A percentile compares a stretch with the other conserved stretches of the same genome.
Evolutionary conservation across 2,329 filamentous ascomycete species (phyloP).

Genomic region (Talaromyces amestolkiae): DNA sequence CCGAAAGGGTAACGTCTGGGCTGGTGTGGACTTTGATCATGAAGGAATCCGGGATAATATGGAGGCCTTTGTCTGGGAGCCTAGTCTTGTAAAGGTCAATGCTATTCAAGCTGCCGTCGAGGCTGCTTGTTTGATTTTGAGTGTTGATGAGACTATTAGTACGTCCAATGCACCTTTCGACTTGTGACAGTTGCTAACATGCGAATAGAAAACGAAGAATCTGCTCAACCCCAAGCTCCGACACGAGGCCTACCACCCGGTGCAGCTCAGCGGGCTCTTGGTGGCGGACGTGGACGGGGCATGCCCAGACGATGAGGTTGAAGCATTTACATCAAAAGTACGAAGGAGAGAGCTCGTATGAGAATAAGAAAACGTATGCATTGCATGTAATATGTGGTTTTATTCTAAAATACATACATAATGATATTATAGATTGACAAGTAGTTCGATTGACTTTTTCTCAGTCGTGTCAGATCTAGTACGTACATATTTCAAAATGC

Average conservation of each 20-base stretch:
- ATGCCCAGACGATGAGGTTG: conserved; percentile 74
- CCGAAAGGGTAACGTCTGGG: conserved; percentile 88
- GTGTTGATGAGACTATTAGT: conserved; percentile 97
- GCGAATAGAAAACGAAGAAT: conserved; percentile 78
- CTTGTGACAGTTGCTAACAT: conserved; percentile 3
- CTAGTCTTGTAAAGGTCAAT: conserved; percentile 92
- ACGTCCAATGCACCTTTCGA: conserved; percentile 30
- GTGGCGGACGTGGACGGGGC: conserved; percentile 77
- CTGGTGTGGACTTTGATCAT: conserved; percentile 89
- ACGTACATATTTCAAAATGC: background rate
- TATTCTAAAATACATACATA: conserved; percentile 15
- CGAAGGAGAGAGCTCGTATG: conserved; percentile 26
- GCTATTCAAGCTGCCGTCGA: conserved; percentile 95
- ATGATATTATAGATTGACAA: conserved; percentile 13
- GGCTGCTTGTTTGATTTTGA: conserved; percentile 89
- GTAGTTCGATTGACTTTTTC: background rate
- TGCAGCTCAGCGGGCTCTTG: conserved; percentile 83
- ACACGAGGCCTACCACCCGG: conserved; percentile 70
- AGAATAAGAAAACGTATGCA: conserved; percentile 24
- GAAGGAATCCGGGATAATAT: conserved; percentile 95
- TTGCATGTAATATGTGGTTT: conserved; percentile 16
- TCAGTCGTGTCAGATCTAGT: background rate
- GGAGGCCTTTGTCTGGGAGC: conserved; percentile 96
- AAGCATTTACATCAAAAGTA: conserved; percentile 6
- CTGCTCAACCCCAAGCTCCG: conserved; percentile 76